phyloP scores from a whole-genome alignment of 2,329 filamentous ascomycete species.

The Exophiala alcalophila region DNA sequence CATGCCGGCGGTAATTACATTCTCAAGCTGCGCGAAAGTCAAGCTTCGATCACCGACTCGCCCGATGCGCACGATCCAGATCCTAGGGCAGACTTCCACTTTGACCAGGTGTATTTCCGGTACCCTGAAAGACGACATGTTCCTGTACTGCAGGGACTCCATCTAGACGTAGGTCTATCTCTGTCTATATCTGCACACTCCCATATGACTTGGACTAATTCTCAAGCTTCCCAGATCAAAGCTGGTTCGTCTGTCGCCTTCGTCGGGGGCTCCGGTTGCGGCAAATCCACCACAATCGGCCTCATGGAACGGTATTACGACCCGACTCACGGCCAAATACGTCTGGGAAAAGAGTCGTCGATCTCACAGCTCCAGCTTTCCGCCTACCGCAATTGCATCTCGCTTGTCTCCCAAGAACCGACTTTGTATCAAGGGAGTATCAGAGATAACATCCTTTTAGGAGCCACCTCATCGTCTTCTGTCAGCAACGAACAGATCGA shows the following conservation, averaged over 20 bases:
- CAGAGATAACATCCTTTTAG: slow-evolving; percentile 82
- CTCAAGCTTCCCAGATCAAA: slow-evolving; percentile 55
- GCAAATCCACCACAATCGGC: slow-evolving; percentile 89
- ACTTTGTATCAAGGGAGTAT: slow-evolving; percentile 90
- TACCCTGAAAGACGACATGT: neutral
- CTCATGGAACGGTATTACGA: slow-evolving; percentile 93
- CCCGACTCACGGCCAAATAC: slow-evolving; percentile 70
- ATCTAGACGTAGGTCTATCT: no score
- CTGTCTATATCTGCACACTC: slow-evolving; percentile 64
- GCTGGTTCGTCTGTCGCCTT: slow-evolving; percentile 55
- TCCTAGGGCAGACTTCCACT: neutral
- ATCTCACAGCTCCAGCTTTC: slow-evolving; percentile 67
- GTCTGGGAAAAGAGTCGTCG: slow-evolving; percentile 80
- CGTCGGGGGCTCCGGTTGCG: slow-evolving; percentile 86
- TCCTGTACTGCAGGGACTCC: no score
- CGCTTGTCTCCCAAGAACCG: slow-evolving; percentile 88
- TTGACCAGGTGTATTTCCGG: neutral
- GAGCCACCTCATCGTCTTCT: slow-evolving; percentile 65
- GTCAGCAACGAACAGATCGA: slow-evolving; percentile 56
- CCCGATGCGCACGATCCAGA: neutral
- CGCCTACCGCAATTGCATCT: slow-evolving; percentile 56
- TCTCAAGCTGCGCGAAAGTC: neutral
- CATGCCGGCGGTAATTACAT: neutral
- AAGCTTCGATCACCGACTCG: neutral
- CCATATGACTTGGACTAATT: slow-evolving; percentile 51